Conservation (phyloP, 768 basidiomycete genomes). For the Russula brevipes region DNA sequence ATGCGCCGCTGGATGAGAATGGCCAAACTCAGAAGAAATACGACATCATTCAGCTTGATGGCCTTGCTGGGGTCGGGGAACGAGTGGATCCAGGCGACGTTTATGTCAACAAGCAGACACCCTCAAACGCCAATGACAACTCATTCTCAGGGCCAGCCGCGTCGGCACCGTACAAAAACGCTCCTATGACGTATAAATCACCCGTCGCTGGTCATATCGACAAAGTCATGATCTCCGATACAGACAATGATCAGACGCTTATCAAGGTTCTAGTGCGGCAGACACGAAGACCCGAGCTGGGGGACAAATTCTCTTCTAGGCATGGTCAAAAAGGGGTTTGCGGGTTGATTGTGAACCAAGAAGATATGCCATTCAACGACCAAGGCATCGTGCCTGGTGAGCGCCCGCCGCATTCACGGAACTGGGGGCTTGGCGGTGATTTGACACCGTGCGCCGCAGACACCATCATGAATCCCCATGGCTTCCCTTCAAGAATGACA, state of each 20-base stretch:
- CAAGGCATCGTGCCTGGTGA: slow-evolving; percentile 89
- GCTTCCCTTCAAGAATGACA: slow-evolving; percentile 98
- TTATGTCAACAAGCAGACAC: slow-evolving; percentile 96
- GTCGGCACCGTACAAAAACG: slow-evolving; percentile 83
- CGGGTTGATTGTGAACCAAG: slow-evolving; percentile 97
- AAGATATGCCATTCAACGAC: slow-evolving; percentile 99
- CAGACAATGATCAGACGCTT: slow-evolving; percentile 91
- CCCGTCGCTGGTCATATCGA: slow-evolving; percentile 93
- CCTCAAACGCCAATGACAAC: slow-evolving; percentile 90
- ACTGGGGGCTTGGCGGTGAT: slow-evolving; percentile 2
- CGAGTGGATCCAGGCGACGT: slow-evolving; percentile 89
- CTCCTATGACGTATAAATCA: slow-evolving; percentile 89
- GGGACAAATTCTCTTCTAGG: slow-evolving; percentile 97
- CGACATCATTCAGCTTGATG: slow-evolving; percentile 87
- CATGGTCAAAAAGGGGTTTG: slow-evolving; percentile 99
- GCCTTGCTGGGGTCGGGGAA: slow-evolving; percentile 92
- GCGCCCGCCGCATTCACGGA: slow-evolving; percentile 27
- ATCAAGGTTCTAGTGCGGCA: slow-evolving; percentile 98
- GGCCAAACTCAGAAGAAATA: slow-evolving; percentile 78
- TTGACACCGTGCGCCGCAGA: slow-evolving; percentile 44
- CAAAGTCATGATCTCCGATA: slow-evolving; percentile 96
- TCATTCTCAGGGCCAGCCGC: slow-evolving; percentile 79
- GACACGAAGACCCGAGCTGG: slow-evolving; percentile 91
- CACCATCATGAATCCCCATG: slow-evolving; percentile 99
- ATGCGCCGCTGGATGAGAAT: slow-evolving; percentile 81